Base-by-base conservation (phyloP, 1,284 basidiomycete genomes). In the Taiwanofungus camphoratus region DNA sequence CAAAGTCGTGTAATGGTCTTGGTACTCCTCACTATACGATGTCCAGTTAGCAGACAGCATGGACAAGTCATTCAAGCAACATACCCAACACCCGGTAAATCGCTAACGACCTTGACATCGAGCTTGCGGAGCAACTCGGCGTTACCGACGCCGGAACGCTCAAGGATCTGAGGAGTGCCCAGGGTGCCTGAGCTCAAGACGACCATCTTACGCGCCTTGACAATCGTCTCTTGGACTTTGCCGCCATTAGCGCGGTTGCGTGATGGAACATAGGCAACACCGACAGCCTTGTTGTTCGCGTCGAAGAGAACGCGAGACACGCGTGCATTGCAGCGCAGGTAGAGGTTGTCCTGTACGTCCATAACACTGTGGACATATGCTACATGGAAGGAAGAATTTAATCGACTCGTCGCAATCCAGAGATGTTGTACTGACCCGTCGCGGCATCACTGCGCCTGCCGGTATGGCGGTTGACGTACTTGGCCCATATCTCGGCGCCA, bases 391-490 rank as follows among this genome's bases (percentile, higher is more conserved):
- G 27, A 20, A 42, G 24, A 45, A 19, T 45, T 11, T 31, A 13
- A 2, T 33, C 27, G 5, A 41, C 23, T 9, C 16, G 29, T 26
- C n/a, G 35, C 32, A 36, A 33, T 19, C 19, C 12, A 6, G 9
- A 26, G 23, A 20, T 23, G n/a, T 16, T 21, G 15, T 19, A 36
- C 62, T 44, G 48, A 78, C 79, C 79, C 38, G 80, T 82, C 4
- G 82, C 80, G 37, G 82, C 81, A 52, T 84, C 82, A 50, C 78
- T 81, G 39, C 81, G 77, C 47, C 82, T 69, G 43, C 82, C 82
- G 20, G 81, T 85, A 51, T 82, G 73, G 49, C 80, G 73, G 63
- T 84, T 84, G 66, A 85, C 80, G 56, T 84, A 86, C 58, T 86
- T 85, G 33, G 81, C 80, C 82, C 82, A 84, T 45, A 83, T 80